Evolutionary conservation across 2,329 filamentous ascomycete genomes (phyloP).

Genomic region (Helotiales sp.): DNA sequence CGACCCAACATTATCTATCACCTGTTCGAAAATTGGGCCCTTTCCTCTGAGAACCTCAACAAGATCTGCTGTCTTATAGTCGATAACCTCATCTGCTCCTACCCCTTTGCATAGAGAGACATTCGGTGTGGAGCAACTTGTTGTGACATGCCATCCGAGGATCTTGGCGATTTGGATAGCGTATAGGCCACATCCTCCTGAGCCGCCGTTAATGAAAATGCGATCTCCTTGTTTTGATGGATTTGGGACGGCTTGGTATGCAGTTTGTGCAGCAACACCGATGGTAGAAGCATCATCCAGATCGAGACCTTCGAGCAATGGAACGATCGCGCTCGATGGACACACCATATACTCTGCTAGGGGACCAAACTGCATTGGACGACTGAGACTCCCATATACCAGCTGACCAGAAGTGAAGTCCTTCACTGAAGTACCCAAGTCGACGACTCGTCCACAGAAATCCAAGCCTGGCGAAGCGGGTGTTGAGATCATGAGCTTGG

Average conservation of each 20-base stretch:
- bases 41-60: not conserved
- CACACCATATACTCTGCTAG: constrained; percentile 1
- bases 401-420: constrained; percentile 38
- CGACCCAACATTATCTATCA: constrained; percentile 11
- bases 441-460: constrained; percentile 30
- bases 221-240: constrained; percentile 49
- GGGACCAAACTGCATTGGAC: constrained; percentile 17
- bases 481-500: constrained; percentile 24
- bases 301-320: constrained; percentile 40
- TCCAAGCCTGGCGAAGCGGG: not conserved
- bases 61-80: constrained; percentile 10
- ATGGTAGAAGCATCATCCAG: constrained; percentile 42
- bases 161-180: constrained; percentile 64
- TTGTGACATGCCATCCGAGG: constrained; percentile 57
- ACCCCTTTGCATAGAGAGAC: constrained; percentile 54
- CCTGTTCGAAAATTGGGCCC: constrained; percentile 3
- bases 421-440: constrained; percentile 26
- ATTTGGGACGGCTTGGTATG: constrained; percentile 43
- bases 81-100: constrained; percentile 45
- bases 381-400: constrained; percentile 41
- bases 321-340: constrained; percentile 33
- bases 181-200: constrained; percentile 59
- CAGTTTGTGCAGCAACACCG: constrained; percentile 41
- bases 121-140: constrained; percentile 58
- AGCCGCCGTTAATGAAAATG: constrained; percentile 66